Percentiles rank a stretch among this genome's conserved stretches.
phyloP scores from a whole-genome alignment of 2,329 filamentous ascomycete genomes.

The Sclerotinia spermophila region DNA sequence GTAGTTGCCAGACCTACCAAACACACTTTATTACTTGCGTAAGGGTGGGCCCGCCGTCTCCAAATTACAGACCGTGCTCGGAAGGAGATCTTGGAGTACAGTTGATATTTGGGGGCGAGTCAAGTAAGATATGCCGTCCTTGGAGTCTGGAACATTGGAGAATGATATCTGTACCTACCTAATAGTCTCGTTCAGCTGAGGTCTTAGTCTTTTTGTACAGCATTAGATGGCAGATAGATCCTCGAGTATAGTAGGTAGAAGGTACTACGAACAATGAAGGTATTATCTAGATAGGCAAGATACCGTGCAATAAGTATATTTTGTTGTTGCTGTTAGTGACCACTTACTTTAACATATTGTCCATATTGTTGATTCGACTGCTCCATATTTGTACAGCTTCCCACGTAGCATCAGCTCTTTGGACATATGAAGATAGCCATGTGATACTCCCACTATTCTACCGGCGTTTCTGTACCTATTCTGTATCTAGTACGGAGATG shows the following conservation, averaged over 20 bases:
- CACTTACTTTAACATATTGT: not conserved
- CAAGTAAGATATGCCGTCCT: not conserved
- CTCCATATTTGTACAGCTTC: not conserved
- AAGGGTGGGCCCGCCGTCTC: slow-evolving; percentile 3
- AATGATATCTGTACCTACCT: slow-evolving; percentile 9
- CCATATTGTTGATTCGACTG: not conserved
- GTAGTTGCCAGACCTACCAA: not conserved
- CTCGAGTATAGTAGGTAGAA: not conserved
- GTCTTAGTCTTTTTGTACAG: slow-evolving; percentile 3
- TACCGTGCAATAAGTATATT: not conserved
- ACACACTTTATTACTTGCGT: slow-evolving; percentile 3
- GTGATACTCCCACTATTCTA: not conserved
- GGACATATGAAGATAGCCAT: not conserved
- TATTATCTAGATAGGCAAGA: not conserved
- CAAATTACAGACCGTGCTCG: slow-evolving; percentile 2
- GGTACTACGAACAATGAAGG: slow-evolving; percentile 4
- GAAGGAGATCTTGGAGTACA: not conserved
- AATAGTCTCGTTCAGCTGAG: slow-evolving; percentile 4
- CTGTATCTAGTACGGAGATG: not conserved
- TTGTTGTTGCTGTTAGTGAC: not conserved
- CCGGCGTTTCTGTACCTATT: not conserved
- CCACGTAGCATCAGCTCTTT: not conserved
- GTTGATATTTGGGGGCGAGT: slow-evolving; percentile 9
- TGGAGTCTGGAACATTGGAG: slow-evolving; percentile 7
- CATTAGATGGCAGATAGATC: not conserved